Base-by-base conservation (phyloP, 306 rosid species). In the Prosopis cineraria region DNA sequence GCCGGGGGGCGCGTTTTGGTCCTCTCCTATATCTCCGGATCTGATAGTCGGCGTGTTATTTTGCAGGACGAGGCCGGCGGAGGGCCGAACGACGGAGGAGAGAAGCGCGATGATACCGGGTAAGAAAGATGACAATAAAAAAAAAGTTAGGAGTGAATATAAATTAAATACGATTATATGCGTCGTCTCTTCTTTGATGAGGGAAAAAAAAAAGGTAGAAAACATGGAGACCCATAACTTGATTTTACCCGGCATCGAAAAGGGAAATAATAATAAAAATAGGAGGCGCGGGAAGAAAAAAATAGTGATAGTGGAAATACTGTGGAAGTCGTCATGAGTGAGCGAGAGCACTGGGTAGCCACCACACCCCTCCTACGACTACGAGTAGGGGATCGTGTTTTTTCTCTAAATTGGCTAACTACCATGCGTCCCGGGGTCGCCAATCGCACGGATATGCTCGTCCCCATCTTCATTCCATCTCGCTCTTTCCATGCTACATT, bases 301-400 rank as follows among this genome's bases (percentile, higher is more conserved):
- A 52, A 12, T 20, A 81, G 67, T 81, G 81, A 56, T 73, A 92
- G 91, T 87, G 97, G 93, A 87, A 84, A 88, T 69, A 91, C 90
- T 87, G 85, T 88, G 89, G 78, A 36, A 73, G 73, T 80, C 69
- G 74, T 84, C 80, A 20, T 80, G 72, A 77, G 82, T 41, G 22
- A 4, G 19, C 1, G 1, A 75, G 72, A 55, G 69, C 84, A 81
- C 84, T 78, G 78, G 84, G 80, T 3, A 33, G 87, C 84, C 82
- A 83, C 87, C 83, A 73, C 79, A 81, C 87, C 85, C 78, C 17
- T 53, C 60, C 58, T 50, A n/a, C 8, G 25, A 20, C 27, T 20
- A 52, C 27, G 25, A 20, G n/a, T n/a, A n/a, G 58, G 59, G 14
- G 6, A 55, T 50, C 24, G 45, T 34, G 68, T 56, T 65, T 59